phyloP scores from a whole-genome alignment of 306 rosid genomes.

The Lathyrus aphaca region DNA sequence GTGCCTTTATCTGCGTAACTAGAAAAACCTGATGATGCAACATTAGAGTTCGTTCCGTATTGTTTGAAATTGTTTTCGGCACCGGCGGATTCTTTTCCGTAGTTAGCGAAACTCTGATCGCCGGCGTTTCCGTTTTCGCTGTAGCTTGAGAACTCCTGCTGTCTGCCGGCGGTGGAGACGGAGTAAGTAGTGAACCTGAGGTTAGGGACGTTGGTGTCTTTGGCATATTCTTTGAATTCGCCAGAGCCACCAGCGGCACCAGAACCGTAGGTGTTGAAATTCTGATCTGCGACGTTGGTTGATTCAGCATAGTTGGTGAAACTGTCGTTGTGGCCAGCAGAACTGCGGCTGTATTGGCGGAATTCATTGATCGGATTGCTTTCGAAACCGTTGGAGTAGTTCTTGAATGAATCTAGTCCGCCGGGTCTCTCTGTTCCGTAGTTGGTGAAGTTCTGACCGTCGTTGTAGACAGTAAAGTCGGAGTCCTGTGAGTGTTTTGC shows the following conservation, averaged over 20 bases:
- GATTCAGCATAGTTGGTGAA: conserved; percentile 53
- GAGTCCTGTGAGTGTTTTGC: conserved; percentile 49
- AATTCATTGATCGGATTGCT: conserved; percentile 54
- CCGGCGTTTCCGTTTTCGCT: conserved; percentile 64
- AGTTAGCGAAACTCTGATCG: conserved; percentile 56
- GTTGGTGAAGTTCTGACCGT: conserved; percentile 62
- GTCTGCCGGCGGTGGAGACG: conserved; percentile 52
- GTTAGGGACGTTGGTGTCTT: conserved; percentile 53
- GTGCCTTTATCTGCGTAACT: conserved; percentile 49
- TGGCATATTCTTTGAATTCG: conserved; percentile 58
- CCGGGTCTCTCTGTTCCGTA: conserved; percentile 60
- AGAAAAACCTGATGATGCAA: conserved; percentile 48
- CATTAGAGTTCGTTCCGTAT: conserved; percentile 65
- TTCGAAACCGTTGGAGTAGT: conserved; percentile 50
- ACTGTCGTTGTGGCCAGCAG: conserved; percentile 55
- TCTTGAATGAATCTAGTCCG: conserved; percentile 64
- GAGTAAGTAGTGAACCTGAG: conserved; percentile 70
- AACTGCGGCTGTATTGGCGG: conserved; percentile 71
- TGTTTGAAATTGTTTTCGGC: conserved; percentile 49
- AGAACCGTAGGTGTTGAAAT: conserved; percentile 63
- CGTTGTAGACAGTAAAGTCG: conserved; percentile 47
- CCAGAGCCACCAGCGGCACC: conserved; percentile 59
- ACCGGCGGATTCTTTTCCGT: conserved; percentile 55
- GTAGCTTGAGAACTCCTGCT: conserved; percentile 60
- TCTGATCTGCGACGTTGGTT: conserved; percentile 61